phyloP scores from a whole-genome alignment of 2,329 filamentous ascomycete genomes.

The Cryphonectria radicalis region DNA sequence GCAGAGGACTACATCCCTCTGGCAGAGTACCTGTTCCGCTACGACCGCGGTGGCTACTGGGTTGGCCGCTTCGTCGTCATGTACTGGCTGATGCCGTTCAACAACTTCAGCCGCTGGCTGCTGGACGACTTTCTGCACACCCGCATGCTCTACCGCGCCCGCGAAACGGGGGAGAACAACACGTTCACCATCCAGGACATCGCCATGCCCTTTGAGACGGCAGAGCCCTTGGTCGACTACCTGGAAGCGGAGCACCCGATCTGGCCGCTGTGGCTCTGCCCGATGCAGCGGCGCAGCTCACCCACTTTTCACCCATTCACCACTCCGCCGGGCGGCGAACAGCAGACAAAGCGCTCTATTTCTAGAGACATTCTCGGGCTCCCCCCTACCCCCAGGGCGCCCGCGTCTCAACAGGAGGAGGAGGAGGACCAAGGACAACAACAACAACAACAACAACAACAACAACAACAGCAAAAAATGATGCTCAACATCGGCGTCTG shows the following conservation, averaged over 20 bases:
- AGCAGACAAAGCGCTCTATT: not conserved
- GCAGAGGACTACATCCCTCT: conserved; percentile 68
- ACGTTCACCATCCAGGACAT: conserved; percentile 73
- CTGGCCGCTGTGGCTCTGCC: conserved; percentile 66
- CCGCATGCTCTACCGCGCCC: conserved; percentile 72
- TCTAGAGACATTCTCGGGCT: conserved; percentile 9
- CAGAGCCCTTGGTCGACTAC: conserved; percentile 59
- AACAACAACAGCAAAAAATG: conserved; percentile 35
- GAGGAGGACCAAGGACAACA: not conserved
- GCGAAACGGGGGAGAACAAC: conserved; percentile 69
- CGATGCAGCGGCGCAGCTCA: conserved; percentile 52
- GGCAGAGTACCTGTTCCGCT: conserved; percentile 75
- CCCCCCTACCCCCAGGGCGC: conserved; percentile 17
- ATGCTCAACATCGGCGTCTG: conserved; percentile 73
- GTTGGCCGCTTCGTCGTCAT: conserved; percentile 67
- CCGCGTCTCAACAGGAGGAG: not conserved
- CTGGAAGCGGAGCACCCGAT: conserved; percentile 54
- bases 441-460: conserved; percentile 19
- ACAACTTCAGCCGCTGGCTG: conserved; percentile 66
- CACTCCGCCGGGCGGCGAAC: conserved; percentile 33
- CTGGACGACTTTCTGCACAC: conserved; percentile 76
- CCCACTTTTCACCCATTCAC: conserved; percentile 62
- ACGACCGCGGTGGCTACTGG: conserved; percentile 78
- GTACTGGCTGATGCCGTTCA: conserved; percentile 70
- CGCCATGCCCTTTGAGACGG: conserved; percentile 57